Evolutionary conservation across 2,329 filamentous ascomycete species (phyloP).

Genomic region (Epichloe gansuensis): DNA sequence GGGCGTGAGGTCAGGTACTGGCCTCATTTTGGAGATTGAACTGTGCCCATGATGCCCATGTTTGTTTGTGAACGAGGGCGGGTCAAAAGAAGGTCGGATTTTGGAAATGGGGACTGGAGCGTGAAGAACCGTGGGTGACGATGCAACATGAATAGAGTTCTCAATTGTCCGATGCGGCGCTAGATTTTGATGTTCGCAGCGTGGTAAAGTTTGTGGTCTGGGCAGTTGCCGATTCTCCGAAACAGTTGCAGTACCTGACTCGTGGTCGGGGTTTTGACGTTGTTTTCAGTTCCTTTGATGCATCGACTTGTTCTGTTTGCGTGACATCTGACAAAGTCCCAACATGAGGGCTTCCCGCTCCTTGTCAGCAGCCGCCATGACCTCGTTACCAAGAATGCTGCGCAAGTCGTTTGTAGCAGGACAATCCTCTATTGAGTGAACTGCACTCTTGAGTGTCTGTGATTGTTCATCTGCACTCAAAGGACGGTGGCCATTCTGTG

Average conservation of each 20-base stretch:
- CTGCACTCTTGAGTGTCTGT: not conserved
- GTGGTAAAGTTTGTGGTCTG: not conserved
- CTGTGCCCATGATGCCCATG: slow-evolving; percentile 2
- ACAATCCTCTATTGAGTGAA: not conserved
- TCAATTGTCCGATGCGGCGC: not conserved
- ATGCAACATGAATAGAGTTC: not conserved
- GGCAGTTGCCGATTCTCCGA: not conserved
- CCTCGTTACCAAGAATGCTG: not conserved
- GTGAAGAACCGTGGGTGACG: slow-evolving; percentile 6
- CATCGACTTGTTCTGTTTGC: not conserved
- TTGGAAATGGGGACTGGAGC: slow-evolving; percentile 10
- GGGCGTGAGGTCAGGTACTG: not conserved
- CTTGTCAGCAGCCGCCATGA: not conserved
- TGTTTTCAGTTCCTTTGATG: not conserved
- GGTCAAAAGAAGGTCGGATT: slow-evolving; percentile 7
- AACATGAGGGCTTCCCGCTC: not conserved
- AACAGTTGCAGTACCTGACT: not conserved
- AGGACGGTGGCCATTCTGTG: slow-evolving; percentile 2
- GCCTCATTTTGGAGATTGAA: slow-evolving; percentile 5
- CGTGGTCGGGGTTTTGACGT: not conserved
- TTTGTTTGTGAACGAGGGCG: not conserved
- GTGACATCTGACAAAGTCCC: not conserved
- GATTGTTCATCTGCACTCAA: not conserved
- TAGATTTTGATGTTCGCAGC: not conserved
- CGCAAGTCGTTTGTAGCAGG: not conserved